These are phyloP conservation scores for Nicotiana undulata DNA, from an alignment of 257 asterid species.

Conservation along the genomic window DNA sequence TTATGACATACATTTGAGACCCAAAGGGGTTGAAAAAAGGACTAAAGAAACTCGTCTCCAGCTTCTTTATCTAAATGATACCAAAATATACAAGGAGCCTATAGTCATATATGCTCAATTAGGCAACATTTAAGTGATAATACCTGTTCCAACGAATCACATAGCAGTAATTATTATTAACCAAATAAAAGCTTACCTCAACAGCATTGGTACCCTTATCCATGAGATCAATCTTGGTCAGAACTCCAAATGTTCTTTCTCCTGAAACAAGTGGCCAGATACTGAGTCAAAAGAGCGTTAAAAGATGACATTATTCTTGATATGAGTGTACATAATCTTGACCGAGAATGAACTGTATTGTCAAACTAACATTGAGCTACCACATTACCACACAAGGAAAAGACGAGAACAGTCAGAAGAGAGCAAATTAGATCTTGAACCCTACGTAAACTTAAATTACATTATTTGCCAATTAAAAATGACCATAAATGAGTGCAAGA, in stretches of 20 bases:
- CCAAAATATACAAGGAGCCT: background rate
- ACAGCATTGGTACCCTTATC: slow-evolving; percentile 32
- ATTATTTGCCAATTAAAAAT: background rate
- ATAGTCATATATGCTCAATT: background rate
- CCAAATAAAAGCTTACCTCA: slow-evolving; percentile 15
- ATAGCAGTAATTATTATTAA: background rate
- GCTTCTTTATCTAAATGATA: background rate
- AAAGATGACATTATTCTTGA: background rate
- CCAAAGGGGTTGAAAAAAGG: background rate
- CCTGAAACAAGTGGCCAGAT: slow-evolving; percentile 7
- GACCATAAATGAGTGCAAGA: background rate
- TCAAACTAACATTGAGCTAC: background rate
- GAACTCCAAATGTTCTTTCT: slow-evolving; percentile 27
- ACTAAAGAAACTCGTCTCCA: background rate
- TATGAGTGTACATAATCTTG: background rate
- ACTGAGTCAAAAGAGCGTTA: background rate
- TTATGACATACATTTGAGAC: background rate
- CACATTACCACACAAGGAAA: background rate
- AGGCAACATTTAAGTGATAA: background rate
- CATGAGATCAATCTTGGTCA: slow-evolving; percentile 29
- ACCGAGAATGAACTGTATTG: background rate
- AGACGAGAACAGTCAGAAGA: background rate
- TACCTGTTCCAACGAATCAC: background rate
- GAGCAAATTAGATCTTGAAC: background rate
- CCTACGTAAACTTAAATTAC: background rate